Percentiles rank a stretch among this genome's conserved stretches.
Evolutionary conservation across 768 basidiomycete genomes (phyloP).

Genomic region (Lactarius trivialis): DNA sequence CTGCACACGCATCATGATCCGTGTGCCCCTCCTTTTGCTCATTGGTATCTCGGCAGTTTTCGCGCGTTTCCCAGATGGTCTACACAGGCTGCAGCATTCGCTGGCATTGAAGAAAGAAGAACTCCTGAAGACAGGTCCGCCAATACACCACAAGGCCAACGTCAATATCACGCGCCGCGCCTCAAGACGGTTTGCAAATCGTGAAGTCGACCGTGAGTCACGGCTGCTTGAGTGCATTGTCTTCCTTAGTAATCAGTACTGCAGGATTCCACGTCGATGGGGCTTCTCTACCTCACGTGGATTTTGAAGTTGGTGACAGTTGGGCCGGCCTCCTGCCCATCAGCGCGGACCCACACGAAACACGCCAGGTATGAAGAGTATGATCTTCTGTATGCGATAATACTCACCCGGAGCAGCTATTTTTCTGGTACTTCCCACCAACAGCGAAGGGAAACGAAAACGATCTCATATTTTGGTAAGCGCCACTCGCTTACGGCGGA

Average conservation of each 20-base stretch:
- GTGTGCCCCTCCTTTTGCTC: not conserved
- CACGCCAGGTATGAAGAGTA: constrained; percentile 16
- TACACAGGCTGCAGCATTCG: not conserved
- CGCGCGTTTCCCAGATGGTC: not conserved
- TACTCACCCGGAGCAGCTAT: constrained; percentile 6
- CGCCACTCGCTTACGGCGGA: not conserved
- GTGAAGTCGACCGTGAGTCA: constrained; percentile 7
- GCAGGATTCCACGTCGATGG: constrained; percentile 19
- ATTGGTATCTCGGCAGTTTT: not conserved
- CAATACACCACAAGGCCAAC: not conserved
- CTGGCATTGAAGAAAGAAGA: not conserved
- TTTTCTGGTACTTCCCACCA: constrained; percentile 24
- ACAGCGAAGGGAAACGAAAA: constrained; percentile 12
- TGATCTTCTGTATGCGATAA: not conserved
- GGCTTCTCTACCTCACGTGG: constrained; percentile 12
- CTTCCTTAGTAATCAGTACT: not conserved
- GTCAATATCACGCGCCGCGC: not conserved
- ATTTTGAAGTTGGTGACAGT: constrained; percentile 22
- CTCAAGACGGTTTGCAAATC: constrained; percentile 3
- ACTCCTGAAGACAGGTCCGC: not conserved
- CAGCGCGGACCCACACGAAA: constrained; percentile 15
- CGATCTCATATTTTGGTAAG: constrained; percentile 23
- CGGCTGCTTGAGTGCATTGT: not conserved
- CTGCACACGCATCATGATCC: not conserved
- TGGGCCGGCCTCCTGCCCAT: constrained; percentile 22